phyloP scores from a whole-genome alignment of 495 filamentous ascomycete species.

The Penicillium steckii region DNA sequence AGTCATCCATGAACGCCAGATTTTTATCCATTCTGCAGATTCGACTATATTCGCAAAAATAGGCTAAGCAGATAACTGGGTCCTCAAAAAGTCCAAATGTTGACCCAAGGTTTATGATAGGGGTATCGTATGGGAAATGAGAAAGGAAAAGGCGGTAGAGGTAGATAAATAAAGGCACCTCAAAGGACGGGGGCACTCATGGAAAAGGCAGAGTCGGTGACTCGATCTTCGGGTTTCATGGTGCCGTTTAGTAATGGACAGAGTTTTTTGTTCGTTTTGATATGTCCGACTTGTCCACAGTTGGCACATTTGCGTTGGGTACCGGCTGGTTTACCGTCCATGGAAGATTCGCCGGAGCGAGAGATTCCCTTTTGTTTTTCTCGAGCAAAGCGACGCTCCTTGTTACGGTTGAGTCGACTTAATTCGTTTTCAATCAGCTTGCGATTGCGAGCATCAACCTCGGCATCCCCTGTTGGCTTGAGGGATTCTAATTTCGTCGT shows the following conservation, averaged over 20 bases:
- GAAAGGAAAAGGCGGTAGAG: neutral
- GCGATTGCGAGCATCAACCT: constrained; percentile 62
- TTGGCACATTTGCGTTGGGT: constrained; percentile 96
- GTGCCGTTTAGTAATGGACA: constrained; percentile 90
- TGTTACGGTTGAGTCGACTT: constrained; percentile 80
- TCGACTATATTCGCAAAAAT: neutral
- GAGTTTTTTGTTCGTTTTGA: constrained; percentile 99
- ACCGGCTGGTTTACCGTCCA: constrained; percentile 52
- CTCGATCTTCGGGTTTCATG: constrained; percentile 66
- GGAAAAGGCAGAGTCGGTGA: constrained; percentile 51
- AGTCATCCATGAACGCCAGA: neutral
- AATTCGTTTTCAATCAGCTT: constrained; percentile 71
- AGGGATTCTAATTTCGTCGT: constrained; percentile 65
- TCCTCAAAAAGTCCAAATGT: neutral
- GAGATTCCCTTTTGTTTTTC: constrained; percentile 79
- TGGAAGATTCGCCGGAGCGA: constrained; percentile 38
- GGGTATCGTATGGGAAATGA: neutral
- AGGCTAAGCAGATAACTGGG: too few relatives aligned
- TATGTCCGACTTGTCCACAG: constrained; percentile 92
- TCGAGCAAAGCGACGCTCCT: constrained; percentile 83
- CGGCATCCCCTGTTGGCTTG: constrained; percentile 72
- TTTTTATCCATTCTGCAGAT: neutral
- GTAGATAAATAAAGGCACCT: constrained; percentile 1
- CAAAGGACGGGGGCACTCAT: constrained; percentile 47
- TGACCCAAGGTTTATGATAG: neutral